A percentile compares a stretch with the other conserved stretches of the same genome.
These are phyloP conservation scores for Nannochloropsis oceanica DNA, from an alignment of 108 stramenopile genomes.

Conservation along the genomic window DNA sequence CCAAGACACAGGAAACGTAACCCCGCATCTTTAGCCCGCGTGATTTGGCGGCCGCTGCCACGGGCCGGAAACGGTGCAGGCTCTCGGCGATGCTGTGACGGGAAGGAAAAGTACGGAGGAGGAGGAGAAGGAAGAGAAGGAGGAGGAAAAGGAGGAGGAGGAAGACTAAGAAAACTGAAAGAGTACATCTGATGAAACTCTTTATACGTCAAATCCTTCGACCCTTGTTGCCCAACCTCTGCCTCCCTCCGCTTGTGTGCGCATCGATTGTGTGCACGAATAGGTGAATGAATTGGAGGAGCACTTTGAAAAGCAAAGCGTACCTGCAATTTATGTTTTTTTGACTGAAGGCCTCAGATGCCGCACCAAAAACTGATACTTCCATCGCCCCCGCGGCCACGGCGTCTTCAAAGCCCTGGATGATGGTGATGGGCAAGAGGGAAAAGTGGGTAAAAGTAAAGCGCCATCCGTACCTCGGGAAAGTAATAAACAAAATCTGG, in stretches of 20 bases:
- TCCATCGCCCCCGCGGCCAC: neutral
- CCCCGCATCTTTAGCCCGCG: slow-evolving; percentile 50
- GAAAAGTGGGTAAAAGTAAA: neutral
- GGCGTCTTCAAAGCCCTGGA: neutral
- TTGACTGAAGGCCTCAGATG: slow-evolving; percentile 59
- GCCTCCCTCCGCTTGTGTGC: too few relatives aligned
- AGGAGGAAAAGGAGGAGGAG: neutral
- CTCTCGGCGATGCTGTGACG: slow-evolving; percentile 50
- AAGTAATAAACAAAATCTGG: neutral
- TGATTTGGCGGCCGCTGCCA: slow-evolving; percentile 36
- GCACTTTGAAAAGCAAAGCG: neutral
- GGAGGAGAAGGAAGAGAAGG: too few relatives aligned
- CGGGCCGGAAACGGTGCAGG: slow-evolving; percentile 50
- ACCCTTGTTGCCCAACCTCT: too few relatives aligned
- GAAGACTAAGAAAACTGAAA: too few relatives aligned
- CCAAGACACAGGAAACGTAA: slow-evolving; percentile 68
- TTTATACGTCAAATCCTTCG: too few relatives aligned
- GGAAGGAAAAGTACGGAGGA: neutral
- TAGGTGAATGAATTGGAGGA: too few relatives aligned
- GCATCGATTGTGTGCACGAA: too few relatives aligned
- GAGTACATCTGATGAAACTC: too few relatives aligned
- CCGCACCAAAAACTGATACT: slow-evolving; percentile 68
- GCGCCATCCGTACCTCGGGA: slow-evolving; percentile 27
- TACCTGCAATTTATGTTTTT: slow-evolving; percentile 59
- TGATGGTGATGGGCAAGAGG: neutral